Conservation (phyloP, 2,329 filamentous ascomycete species). For the Beauveria asiatica region DNA sequence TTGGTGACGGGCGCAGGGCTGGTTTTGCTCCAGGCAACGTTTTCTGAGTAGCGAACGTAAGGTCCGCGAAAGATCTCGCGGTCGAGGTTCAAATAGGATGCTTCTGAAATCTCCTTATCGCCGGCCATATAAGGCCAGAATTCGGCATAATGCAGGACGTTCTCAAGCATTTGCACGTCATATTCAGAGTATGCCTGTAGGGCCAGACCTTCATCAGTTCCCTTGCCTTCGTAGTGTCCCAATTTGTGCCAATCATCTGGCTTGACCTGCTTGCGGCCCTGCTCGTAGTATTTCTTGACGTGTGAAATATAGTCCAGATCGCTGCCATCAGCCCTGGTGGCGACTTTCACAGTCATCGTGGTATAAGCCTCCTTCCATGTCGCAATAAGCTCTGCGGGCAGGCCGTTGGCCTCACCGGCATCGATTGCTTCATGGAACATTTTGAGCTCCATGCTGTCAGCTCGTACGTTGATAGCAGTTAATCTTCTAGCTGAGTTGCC, state of each 20-base stretch:
- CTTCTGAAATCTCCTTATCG: not conserved
- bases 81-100: not conserved
- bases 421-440: not conserved
- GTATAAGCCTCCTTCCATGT: not conserved
- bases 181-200: not conserved
- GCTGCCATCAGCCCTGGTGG: not conserved
- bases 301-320: not conserved
- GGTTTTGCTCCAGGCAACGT: not conserved
- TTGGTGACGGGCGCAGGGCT: not conserved
- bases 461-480: not conserved
- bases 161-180: not conserved
- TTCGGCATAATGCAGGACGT: not conserved
- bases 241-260: not conserved
- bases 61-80: slow-evolving; percentile 4
- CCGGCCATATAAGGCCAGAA: not conserved
- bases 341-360: not conserved
- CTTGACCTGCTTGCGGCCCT: not conserved
- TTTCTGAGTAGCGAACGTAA: not conserved
- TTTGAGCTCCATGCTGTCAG: not conserved
- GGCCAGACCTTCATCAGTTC: not conserved
- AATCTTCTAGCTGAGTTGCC: not conserved
- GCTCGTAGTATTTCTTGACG: not conserved
- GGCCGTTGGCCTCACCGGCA: not conserved
- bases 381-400: not conserved
- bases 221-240: not conserved